phyloP scores from a whole-genome alignment of 768 basidiomycete species.

The Phlebiopsis flavidoalba region DNA sequence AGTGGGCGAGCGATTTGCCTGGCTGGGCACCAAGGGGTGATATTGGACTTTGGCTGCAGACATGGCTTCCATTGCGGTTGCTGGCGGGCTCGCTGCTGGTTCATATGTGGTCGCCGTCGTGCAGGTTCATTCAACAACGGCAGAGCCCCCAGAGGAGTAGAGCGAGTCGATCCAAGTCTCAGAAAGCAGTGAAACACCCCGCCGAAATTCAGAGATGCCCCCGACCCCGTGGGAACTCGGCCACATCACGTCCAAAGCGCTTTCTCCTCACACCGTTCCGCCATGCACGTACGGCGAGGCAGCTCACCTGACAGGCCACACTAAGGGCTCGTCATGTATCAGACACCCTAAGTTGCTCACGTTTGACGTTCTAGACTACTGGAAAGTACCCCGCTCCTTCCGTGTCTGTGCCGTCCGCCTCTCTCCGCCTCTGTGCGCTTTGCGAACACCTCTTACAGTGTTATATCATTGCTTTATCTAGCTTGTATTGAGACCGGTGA shows the following conservation, averaged over 20 bases:
- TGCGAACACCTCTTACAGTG: no score
- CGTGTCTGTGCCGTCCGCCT: no score
- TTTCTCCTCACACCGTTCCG: background rate
- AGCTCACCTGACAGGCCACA: background rate
- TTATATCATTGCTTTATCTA: no score
- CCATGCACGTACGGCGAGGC: background rate
- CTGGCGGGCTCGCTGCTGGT: conserved; percentile 5
- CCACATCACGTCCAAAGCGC: background rate
- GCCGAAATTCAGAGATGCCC: background rate
- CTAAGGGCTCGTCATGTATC: background rate
- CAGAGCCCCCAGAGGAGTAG: background rate
- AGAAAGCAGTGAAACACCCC: background rate
- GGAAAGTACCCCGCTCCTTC: no score
- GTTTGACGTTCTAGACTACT: no score
- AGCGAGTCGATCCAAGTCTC: background rate
- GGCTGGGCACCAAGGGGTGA: conserved; percentile 1
- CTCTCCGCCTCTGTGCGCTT: no score
- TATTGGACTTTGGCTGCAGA: background rate
- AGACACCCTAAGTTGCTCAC: background rate
- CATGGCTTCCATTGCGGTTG: conserved; percentile 9
- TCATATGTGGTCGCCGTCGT: conserved; percentile 5
- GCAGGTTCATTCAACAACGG: conserved; percentile 1
- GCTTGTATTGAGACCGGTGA: no score
- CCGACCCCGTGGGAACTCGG: background rate
- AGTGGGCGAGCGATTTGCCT: conserved; percentile 21